Evolutionary conservation across 129 eudicot species (phyloP).

Genomic region (Lonicera japonica): DNA sequence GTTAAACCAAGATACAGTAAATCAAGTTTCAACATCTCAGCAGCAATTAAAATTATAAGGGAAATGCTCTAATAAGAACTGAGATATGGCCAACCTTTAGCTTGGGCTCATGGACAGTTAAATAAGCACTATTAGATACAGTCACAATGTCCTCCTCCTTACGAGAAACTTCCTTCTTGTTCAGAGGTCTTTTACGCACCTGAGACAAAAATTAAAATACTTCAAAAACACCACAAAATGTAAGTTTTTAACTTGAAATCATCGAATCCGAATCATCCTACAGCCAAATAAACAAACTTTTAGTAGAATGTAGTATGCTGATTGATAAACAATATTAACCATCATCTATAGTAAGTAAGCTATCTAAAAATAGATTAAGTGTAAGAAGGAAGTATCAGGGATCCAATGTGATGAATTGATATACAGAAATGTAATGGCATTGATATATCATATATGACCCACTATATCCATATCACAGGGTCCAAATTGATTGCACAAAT

Average conservation of each 20-base stretch:
- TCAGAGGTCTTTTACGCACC: constrained; percentile 97
- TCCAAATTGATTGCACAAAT: no score
- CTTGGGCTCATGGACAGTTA: constrained; percentile 92
- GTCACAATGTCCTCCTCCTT: constrained; percentile 96
- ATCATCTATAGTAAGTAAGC: no score
- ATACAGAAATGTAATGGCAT: no score
- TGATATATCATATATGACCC: no score
- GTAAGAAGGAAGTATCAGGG: no score
- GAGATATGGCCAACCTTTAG: constrained; percentile 58
- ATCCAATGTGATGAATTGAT: no score
- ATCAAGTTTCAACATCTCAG: constrained; percentile 3
- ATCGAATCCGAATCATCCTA: neutral
- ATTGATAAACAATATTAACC: neutral
- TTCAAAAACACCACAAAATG: constrained; percentile 1
- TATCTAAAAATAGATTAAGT: no score
- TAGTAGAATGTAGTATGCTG: neutral
- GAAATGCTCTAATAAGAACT: neutral
- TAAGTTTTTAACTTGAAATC: neutral
- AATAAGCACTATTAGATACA: constrained; percentile 51
- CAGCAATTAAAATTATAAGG: neutral
- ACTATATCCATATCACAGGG: no score
- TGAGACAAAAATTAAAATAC: constrained; percentile 21
- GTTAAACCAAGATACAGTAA: neutral
- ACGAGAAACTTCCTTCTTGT: constrained; percentile 90
- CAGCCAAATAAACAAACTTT: neutral